phyloP scores from a whole-genome alignment of 441 rosid species.

The Codiaeum variegatum region DNA sequence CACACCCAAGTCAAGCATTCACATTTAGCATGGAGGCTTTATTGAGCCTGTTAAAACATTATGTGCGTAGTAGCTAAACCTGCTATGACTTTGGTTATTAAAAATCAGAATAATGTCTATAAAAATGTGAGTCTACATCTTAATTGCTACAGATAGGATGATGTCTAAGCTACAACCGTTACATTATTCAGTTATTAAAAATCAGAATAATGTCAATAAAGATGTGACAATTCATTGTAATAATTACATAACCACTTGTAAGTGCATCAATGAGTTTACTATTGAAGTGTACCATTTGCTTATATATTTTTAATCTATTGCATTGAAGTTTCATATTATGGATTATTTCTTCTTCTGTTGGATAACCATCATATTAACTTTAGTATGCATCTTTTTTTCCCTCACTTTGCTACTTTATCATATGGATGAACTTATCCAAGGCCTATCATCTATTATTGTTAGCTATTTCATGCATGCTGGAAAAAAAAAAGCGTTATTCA shows the following conservation, averaged over 20 bases:
- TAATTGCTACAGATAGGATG: not conserved
- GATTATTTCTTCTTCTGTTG: not conserved
- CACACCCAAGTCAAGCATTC: not conserved
- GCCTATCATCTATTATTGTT: slow-evolving; percentile 2
- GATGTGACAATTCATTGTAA: too few relatives aligned
- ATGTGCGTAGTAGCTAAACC: slow-evolving; percentile 3
- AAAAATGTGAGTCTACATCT: not conserved
- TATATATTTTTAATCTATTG: not conserved
- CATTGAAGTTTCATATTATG: not conserved
- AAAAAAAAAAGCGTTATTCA: not conserved
- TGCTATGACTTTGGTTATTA: not conserved
- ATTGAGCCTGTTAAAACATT: not conserved
- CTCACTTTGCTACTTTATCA: not conserved
- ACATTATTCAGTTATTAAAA: too few relatives aligned
- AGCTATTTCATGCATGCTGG: not conserved
- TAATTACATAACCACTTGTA: not conserved
- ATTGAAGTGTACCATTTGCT: not conserved
- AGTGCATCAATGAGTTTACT: not conserved
- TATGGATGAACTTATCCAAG: not conserved
- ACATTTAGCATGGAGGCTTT: not conserved
- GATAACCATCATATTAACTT: not conserved
- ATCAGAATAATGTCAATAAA: too few relatives aligned
- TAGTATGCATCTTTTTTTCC: not conserved
- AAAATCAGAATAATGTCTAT: not conserved
- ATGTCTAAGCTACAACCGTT: too few relatives aligned